phyloP scores from a whole-genome alignment of 345 rosid species.

The Euphorbia pulcherrima region DNA sequence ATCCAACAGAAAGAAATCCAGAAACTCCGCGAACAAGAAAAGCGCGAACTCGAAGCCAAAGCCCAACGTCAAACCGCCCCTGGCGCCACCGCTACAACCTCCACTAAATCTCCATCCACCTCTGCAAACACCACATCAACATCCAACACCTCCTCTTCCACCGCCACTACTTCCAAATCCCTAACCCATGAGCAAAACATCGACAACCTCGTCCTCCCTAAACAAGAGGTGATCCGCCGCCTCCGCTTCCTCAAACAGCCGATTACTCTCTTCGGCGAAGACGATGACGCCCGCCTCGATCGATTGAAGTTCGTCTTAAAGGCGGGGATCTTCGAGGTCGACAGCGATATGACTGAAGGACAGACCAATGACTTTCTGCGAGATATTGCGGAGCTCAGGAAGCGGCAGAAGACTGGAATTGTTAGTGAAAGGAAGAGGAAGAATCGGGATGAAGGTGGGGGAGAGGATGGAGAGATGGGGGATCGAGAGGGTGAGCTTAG shows the following conservation, averaged over 20 bases:
- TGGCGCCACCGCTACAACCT: slow-evolving; percentile 29
- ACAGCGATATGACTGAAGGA: slow-evolving; percentile 87
- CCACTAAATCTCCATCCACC: slow-evolving; percentile 28
- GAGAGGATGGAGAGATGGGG: slow-evolving; percentile 65
- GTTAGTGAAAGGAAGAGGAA: slow-evolving; percentile 72
- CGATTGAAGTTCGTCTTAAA: slow-evolving; percentile 75
- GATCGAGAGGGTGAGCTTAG: slow-evolving; percentile 72
- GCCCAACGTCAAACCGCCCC: slow-evolving; percentile 43
- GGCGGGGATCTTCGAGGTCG: slow-evolving; percentile 86
- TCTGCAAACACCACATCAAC: slow-evolving; percentile 31
- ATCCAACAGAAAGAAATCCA: slow-evolving; percentile 82
- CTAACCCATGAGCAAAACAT: slow-evolving; percentile 73
- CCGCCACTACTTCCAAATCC: slow-evolving; percentile 53
- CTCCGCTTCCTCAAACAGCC: slow-evolving; percentile 90
- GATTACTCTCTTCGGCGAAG: slow-evolving; percentile 90
- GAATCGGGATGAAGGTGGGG: slow-evolving; percentile 71
- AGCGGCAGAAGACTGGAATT: slow-evolving; percentile 86
- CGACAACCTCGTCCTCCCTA: slow-evolving; percentile 70
- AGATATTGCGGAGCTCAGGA: slow-evolving; percentile 82
- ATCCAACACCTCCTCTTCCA: slow-evolving; percentile 35
- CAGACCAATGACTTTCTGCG: slow-evolving; percentile 97
- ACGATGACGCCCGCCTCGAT: slow-evolving; percentile 76
- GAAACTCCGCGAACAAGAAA: slow-evolving; percentile 86
- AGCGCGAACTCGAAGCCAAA: slow-evolving; percentile 79
- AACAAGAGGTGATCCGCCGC: slow-evolving; percentile 86